phyloP scores from a whole-genome alignment of 192 early-diverging fungal species.

The Umbelopsis sp. region DNA sequence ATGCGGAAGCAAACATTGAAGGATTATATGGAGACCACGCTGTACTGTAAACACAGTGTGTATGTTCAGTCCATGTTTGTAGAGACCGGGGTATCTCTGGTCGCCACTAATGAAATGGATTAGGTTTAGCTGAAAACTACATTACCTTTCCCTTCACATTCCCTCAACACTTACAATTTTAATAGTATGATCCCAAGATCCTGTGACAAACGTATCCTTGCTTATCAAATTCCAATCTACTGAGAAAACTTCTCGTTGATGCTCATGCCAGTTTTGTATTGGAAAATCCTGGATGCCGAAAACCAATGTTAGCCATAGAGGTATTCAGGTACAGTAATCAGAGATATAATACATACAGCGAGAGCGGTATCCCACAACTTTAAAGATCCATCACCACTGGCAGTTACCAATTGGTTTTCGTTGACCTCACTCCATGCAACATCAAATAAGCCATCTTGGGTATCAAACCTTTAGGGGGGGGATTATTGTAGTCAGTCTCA shows the following conservation, averaged over 20 bases:
- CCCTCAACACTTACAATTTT: constrained; percentile 71
- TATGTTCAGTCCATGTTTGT: constrained; percentile 87
- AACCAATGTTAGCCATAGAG: not conserved
- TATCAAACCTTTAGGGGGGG: constrained; percentile 97
- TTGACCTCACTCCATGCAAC: constrained; percentile 93
- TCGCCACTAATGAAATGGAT: constrained; percentile 67
- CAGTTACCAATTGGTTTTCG: constrained; percentile 91
- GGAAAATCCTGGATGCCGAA: constrained; percentile 70
- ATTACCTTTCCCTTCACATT: not conserved
- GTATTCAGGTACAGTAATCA: not conserved
- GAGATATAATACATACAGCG: constrained; percentile 54
- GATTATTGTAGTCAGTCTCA: not conserved
- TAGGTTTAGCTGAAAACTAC: not conserved
- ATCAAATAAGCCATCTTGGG: constrained; percentile 97
- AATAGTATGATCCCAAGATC: constrained; percentile 94
- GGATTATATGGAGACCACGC: constrained; percentile 81
- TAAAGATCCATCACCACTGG: constrained; percentile 93
- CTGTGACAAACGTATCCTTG: constrained; percentile 88
- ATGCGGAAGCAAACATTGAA: constrained; percentile 83
- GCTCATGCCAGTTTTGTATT: constrained; percentile 90
- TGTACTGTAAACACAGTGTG: constrained; percentile 89
- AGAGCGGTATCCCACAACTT: constrained; percentile 93
- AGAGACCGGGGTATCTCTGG: constrained; percentile 78
- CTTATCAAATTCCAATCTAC: constrained; percentile 93
- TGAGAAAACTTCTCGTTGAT: constrained; percentile 90